Evolutionary conservation across 1,139 yeast species (phyloP).

Genomic region (Pichia sp.): DNA sequence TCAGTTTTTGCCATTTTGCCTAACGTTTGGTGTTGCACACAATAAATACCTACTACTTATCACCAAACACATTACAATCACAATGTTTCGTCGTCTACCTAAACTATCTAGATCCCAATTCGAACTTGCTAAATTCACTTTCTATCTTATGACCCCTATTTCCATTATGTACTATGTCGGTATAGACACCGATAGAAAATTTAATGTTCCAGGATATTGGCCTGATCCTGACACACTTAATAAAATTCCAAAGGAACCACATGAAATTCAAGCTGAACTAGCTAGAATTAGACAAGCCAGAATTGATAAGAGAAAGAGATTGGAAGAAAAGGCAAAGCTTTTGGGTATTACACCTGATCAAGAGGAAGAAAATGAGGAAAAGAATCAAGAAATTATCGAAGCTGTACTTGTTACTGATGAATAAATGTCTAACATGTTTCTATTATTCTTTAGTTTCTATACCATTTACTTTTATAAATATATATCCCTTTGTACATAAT

Average conservation of each 20-base stretch:
- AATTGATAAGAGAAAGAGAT: constrained; percentile 60
- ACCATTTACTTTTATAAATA: not conserved
- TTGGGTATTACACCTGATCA: constrained; percentile 48
- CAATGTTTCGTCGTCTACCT: constrained; percentile 9
- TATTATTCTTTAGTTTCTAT: not conserved
- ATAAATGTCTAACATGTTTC: not conserved
- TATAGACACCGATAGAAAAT: constrained; percentile 77
- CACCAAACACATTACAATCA: not conserved
- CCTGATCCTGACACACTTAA: constrained; percentile 92
- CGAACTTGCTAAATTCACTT: constrained; percentile 54
- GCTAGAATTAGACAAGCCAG: constrained; percentile 79
- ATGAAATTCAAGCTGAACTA: constrained; percentile 84
- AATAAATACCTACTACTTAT: not conserved
- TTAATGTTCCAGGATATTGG: constrained; percentile 94
- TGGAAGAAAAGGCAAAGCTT: constrained; percentile 66
- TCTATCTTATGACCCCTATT: constrained; percentile 80
- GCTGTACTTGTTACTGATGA: constrained; percentile 11
- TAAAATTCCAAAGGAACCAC: constrained; percentile 87
- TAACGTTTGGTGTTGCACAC: too few relatives aligned
- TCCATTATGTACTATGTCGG: constrained; percentile 90
- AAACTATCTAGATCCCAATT: constrained; percentile 30
- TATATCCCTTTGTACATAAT: not conserved
- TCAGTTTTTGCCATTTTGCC: not conserved
- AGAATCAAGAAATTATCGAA: constrained; percentile 7
- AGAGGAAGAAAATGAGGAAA: constrained; percentile 8